Base-by-base conservation (phyloP, 2,329 filamentous ascomycete genomes). In the Metarhizium sp. region DNA sequence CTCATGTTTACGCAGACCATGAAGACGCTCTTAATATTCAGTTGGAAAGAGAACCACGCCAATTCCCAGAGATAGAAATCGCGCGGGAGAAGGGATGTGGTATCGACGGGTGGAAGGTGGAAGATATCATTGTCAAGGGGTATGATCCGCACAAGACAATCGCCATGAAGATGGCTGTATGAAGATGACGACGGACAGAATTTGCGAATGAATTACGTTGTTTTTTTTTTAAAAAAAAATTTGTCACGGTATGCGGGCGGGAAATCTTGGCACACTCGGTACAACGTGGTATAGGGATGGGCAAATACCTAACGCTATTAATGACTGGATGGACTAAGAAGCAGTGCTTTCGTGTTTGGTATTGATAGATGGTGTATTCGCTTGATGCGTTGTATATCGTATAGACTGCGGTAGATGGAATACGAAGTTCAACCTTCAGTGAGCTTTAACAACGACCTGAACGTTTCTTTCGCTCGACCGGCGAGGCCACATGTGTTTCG, bases 151-250 rank as follows among this genome's bases (percentile, higher is more conserved):
- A 96, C 70, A 92, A 92, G 75, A 81, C 81, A 5, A 95, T 99
- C 73, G 81, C 88, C 48, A 99, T 99, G 94, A 96, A 97, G 76
- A 99, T 99, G 94, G 95, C 90, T 67, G 92, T 97, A 57, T 91
- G n/a, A 45, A 20, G 42, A 20, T 45, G 42, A 18, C 18, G 42
- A 20, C 34, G 48, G 34, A 6, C 13, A 29, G 10, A 18, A 46
- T 49, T 18, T 29, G n/a, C 11, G 11, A 30, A 45, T 45, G n/a
- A 4, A 38, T 50, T 51, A 11, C 34, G 13, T 40, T 13, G 11
- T n/a, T 40, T 40, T 13, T 40, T 40, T 40, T 5, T 40, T n/a
- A n/a, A n/a, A n/a, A n/a, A n/a, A n/a, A n/a, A n/a, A n/a, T n/a
- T n/a, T n/a, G n/a, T 40, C 5, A 14, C 38, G 13, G 38, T 11